Evolutionary conservation across 2,329 filamentous ascomycete genomes (phyloP).

Genomic region (Aspergillus pseudonomiae): DNA sequence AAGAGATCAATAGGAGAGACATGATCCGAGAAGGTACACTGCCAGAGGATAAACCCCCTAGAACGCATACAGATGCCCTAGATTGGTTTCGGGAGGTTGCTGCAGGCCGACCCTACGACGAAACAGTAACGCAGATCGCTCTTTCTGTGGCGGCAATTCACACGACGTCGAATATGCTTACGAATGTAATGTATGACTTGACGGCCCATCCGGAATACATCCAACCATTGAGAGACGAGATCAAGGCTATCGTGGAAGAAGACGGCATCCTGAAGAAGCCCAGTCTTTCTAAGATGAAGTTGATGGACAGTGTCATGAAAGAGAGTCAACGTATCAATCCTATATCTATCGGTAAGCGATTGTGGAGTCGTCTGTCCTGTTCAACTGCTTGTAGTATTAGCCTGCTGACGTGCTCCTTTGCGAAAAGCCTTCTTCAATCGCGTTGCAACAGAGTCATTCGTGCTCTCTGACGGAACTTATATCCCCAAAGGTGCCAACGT

Average conservation of each 20-base stretch:
- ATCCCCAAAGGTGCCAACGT: constrained; percentile 34
- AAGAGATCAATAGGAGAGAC: constrained; percentile 28
- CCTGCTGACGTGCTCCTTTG: not conserved
- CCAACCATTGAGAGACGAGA: constrained; percentile 56
- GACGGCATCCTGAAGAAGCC: constrained; percentile 43
- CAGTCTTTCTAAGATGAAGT: constrained; percentile 36
- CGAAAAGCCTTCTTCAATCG: constrained; percentile 24
- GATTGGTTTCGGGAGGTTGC: constrained; percentile 33
- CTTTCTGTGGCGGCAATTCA: constrained; percentile 38
- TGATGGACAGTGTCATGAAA: constrained; percentile 42
- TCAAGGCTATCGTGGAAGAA: constrained; percentile 45
- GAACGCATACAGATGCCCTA: constrained; percentile 27
- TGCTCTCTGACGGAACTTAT: constrained; percentile 33
- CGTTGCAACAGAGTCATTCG: constrained; percentile 23
- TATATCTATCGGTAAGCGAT: constrained; percentile 25
- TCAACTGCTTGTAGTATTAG: too few species aligned
- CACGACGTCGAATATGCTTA: constrained; percentile 39
- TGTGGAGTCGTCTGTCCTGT: not conserved
- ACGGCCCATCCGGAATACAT: constrained; percentile 55
- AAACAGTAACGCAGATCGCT: constrained; percentile 26
- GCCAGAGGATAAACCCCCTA: constrained; percentile 16
- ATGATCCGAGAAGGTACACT: constrained; percentile 26
- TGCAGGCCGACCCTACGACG: constrained; percentile 19
- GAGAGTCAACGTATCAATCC: constrained; percentile 36
- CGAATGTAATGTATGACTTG: constrained; percentile 58